Evolutionary conservation across 2,329 filamentous ascomycete genomes (phyloP).

Genomic region (Beauveria brongniartii): DNA sequence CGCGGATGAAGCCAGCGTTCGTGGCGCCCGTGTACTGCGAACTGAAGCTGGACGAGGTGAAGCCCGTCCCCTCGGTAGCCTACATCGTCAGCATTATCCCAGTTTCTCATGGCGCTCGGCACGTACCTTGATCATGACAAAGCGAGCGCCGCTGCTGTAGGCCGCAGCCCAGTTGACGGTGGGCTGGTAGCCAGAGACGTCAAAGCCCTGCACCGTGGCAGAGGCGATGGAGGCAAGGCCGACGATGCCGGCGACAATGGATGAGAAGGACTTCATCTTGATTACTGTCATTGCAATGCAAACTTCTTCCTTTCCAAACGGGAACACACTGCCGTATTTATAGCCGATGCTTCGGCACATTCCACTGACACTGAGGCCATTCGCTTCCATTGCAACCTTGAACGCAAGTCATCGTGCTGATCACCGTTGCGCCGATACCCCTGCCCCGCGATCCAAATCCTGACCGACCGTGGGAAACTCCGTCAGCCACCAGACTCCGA

Average conservation of each 20-base stretch:
- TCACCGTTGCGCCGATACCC: neutral
- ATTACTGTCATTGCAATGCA: neutral
- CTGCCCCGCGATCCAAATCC: neutral
- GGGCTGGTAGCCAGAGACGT: slow-evolving; percentile 33
- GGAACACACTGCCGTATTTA: neutral
- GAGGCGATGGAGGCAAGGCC: slow-evolving; percentile 9
- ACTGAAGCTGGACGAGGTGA: slow-evolving; percentile 36
- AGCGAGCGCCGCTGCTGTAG: slow-evolving; percentile 31
- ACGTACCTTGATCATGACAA: slow-evolving; percentile 36
- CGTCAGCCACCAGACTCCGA: neutral
- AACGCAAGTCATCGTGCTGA: neutral
- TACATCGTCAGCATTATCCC: slow-evolving; percentile 15
- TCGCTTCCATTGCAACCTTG: neutral
- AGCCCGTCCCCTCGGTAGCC: slow-evolving; percentile 45
- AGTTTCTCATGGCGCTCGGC: neutral
- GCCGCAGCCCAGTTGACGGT: slow-evolving; percentile 30
- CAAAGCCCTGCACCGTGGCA: slow-evolving; percentile 31
- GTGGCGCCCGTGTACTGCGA: slow-evolving; percentile 42
- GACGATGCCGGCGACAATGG: slow-evolving; percentile 13
- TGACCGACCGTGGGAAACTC: slow-evolving; percentile 4
- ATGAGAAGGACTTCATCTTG: slow-evolving; percentile 12
- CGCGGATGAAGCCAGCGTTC: slow-evolving; percentile 43
- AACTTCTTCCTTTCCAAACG: neutral
- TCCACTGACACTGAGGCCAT: neutral
- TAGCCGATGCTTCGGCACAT: neutral